Evolutionary conservation across 495 filamentous ascomycete species (phyloP), one percentile per base, ranked within the genome.

Genomic region (Xylaria telfairii): DNA sequence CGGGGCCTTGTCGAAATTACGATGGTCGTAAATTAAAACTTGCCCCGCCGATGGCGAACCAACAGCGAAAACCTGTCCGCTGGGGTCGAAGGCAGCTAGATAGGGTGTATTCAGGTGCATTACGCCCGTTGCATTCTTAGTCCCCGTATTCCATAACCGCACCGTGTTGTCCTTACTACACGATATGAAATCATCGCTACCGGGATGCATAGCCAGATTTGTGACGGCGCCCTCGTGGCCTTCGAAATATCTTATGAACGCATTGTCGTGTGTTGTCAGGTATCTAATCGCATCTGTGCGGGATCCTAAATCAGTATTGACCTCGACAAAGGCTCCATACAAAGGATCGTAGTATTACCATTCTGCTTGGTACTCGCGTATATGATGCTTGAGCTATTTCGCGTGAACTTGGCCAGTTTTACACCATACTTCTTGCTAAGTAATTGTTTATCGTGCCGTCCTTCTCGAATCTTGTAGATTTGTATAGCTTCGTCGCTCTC

Each of bases 291-390:
- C 92, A 79, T 98, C 91, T 92, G 54, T 44, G 39, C 42, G 24
- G 5, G 15, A 12, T 19, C 39, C 34, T 4, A 9, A 65, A 57
- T 78, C 28, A 78, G 75, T 53, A 65, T 65, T 61, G 59, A 21
- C 49, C 54, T 17, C 60, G 26, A 19, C 54, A 37, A 54, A 42
- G 6, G 24, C 21, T 5, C 44, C n/a, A 37, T 51, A 24, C 28
- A 42, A 57, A 59, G 26, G 28, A 80, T 21, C 4, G 30, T 46
- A 44, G 28, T 28, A 24, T 56, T 83, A 91, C 89, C 91, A 75
- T 99, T 96, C 53, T 94, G 89, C 74, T 98, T 97, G 4, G 96
- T 98, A 77, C 92, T 96, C 47, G 96, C 93, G 77, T 99, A 97
- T 39, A 98, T 91, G 69, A 99, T 91, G 79, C 91, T 92, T 12